These are phyloP conservation scores for Crithidia acanthocephali DNA, from an alignment of 208 protist species.

Conservation along the genomic window DNA sequence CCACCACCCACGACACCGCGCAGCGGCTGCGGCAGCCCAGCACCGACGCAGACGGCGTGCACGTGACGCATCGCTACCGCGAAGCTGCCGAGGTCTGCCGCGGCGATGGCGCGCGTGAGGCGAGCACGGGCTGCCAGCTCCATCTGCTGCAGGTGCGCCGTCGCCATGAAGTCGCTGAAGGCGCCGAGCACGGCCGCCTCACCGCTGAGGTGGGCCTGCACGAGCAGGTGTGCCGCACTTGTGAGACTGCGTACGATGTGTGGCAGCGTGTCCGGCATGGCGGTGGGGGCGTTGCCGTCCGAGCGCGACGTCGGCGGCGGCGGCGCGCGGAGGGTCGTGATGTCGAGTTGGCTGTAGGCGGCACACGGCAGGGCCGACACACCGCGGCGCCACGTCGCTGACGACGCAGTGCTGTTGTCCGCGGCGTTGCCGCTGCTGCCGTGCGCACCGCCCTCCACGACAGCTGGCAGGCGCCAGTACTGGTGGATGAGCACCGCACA, in stretches of 20 bases:
- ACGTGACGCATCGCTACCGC: constrained; percentile 61
- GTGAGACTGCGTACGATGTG: constrained; percentile 56
- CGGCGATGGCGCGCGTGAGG: constrained; percentile 64
- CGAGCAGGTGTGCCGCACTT: constrained; percentile 57
- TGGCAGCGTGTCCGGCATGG: constrained; percentile 34
- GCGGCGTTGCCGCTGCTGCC: background rate
- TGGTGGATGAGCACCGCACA: constrained; percentile 52
- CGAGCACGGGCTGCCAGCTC: constrained; percentile 59
- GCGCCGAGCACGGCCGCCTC: constrained; percentile 59
- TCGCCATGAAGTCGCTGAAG: constrained; percentile 73
- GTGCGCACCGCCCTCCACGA: constrained; percentile 5
- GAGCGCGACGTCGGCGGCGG: no score
- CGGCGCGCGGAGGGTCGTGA: background rate
- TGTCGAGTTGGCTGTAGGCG: constrained; percentile 28
- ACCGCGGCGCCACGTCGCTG: background rate
- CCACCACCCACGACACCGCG: constrained; percentile 21
- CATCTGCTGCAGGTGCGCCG: constrained; percentile 46
- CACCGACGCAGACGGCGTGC: constrained; percentile 58
- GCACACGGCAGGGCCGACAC: constrained; percentile 10
- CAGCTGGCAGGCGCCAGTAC: constrained; percentile 31
- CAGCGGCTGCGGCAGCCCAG: constrained; percentile 44
- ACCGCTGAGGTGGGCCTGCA: constrained; percentile 47
- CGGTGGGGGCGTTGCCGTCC: constrained; percentile 5
- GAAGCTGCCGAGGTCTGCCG: constrained; percentile 59
- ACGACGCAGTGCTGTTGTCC: background rate